A percentile compares a stretch with the other conserved stretches of the same genome.
Conservation (phyloP, 345 rosid genomes). For the Laguncularia racemosa region DNA sequence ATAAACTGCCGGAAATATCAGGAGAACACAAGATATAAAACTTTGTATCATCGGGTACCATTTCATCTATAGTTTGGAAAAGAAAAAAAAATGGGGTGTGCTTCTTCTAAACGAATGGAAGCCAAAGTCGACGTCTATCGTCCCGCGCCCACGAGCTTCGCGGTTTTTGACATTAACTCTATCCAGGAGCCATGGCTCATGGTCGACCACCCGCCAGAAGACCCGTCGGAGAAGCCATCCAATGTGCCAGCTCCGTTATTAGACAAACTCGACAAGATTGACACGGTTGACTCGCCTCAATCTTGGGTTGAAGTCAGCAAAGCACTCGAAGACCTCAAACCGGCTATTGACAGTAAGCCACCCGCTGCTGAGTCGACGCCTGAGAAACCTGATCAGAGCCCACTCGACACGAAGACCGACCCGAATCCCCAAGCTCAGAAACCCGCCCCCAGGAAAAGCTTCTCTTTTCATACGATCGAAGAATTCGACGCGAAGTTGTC, state of each 20-base stretch:
- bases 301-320: constrained; percentile 95
- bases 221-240: constrained; percentile 27
- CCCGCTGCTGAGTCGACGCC: constrained; percentile 5
- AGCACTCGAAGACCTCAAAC: constrained; percentile 62
- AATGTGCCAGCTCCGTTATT: constrained; percentile 33
- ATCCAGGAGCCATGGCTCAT: constrained; percentile 81
- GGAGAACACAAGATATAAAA: not conserved
- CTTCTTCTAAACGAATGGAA: constrained; percentile 55
- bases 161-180: constrained; percentile 70
- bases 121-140: constrained; percentile 60
- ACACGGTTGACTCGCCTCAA: constrained; percentile 47
- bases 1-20: no score
- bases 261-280: constrained; percentile 50
- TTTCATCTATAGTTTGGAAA: no score
- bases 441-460: constrained; percentile 32
- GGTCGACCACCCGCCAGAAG: constrained; percentile 7
- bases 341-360: constrained; percentile 12
- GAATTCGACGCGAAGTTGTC: constrained; percentile 57
- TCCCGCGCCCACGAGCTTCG: constrained; percentile 71
- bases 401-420: not conserved
- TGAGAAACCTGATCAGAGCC: constrained; percentile 7
- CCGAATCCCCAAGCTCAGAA: constrained; percentile 7
- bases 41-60: not conserved
- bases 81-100: constrained; percentile 48
- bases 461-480: constrained; percentile 75